Evolutionary conservation across 108 stramenopile genomes (phyloP).

Genomic region (Discostella stelligeroides): DNA sequence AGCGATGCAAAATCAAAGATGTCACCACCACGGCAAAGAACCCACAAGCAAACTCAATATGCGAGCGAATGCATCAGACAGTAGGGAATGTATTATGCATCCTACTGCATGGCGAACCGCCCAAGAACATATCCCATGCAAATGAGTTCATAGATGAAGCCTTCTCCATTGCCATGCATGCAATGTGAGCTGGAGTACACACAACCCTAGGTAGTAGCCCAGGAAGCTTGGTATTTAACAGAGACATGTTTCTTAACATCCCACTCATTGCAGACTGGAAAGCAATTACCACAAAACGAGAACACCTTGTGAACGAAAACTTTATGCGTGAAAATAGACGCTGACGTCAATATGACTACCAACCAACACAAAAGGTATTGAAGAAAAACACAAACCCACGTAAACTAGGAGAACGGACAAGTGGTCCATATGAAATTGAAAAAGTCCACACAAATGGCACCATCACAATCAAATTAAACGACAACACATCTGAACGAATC

Average conservation of each 20-base stretch:
- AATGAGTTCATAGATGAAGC: conserved; percentile 12
- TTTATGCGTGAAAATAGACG: background rate
- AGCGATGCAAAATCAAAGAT: too few species aligned
- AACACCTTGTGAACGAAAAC: background rate
- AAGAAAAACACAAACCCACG: conserved; percentile 15
- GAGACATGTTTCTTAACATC: too few species aligned
- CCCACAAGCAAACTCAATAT: conserved; percentile 9
- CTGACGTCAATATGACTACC: conserved; percentile 3
- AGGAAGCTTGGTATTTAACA: too few species aligned
- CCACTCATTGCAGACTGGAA: conserved; percentile 5
- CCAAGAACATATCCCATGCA: conserved; percentile 5
- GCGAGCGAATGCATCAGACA: conserved; percentile 16
- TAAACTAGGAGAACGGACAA: conserved; percentile 25
- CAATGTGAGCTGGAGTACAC: too few species aligned
- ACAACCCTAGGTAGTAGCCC: too few species aligned
- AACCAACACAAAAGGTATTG: conserved; percentile 14
- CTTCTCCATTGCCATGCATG: conserved; percentile 1
- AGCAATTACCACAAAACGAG: background rate
- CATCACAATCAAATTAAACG: conserved; percentile 23
- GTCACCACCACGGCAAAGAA: background rate
- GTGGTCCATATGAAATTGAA: conserved; percentile 44
- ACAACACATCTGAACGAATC: background rate
- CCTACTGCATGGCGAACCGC: conserved; percentile 3
- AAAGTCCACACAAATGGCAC: conserved; percentile 49
- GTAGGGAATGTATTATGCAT: too few species aligned